Conservation (phyloP, 176 grass and related monocot genomes). For the Leersia perrieri region DNA sequence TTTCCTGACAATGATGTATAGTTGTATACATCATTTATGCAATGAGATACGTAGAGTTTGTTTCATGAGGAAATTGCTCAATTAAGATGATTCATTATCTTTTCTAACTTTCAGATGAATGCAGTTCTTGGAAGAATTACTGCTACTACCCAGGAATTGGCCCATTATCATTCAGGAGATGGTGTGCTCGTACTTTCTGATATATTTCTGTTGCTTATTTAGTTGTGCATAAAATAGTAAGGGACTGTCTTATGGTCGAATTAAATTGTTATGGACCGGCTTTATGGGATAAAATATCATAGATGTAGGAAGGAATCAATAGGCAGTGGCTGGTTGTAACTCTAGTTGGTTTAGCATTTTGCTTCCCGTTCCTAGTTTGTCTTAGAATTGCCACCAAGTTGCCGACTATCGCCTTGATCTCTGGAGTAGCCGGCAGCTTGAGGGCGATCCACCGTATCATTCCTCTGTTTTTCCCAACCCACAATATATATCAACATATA, state of each 20-base stretch:
- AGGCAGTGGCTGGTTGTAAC: no score
- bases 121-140: slow-evolving; percentile 85
- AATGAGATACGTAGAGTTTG: background rate
- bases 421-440: no score
- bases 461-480: no score
- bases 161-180: slow-evolving; percentile 96
- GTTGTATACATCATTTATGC: background rate
- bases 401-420: no score
- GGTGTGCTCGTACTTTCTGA: slow-evolving; percentile 47
- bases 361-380: no score
- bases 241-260: no score
- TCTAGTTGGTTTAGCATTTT: no score
- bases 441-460: no score
- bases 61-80: background rate
- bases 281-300: no score
- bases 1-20: background rate
- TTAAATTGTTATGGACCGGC: no score
- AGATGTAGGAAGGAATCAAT: no score
- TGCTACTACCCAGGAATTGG: slow-evolving; percentile 88
- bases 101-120: slow-evolving; percentile 86
- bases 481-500: background rate
- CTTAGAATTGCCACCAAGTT: no score
- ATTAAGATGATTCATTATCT: slow-evolving; percentile 33
- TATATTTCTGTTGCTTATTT: background rate
- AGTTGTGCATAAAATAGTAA: background rate